A percentile compares a stretch with the other conserved stretches of the same genome.
These are phyloP conservation scores for Dactylellina drechsleri DNA, from an alignment of 2,329 filamentous ascomycete genomes.

Conservation along the genomic window DNA sequence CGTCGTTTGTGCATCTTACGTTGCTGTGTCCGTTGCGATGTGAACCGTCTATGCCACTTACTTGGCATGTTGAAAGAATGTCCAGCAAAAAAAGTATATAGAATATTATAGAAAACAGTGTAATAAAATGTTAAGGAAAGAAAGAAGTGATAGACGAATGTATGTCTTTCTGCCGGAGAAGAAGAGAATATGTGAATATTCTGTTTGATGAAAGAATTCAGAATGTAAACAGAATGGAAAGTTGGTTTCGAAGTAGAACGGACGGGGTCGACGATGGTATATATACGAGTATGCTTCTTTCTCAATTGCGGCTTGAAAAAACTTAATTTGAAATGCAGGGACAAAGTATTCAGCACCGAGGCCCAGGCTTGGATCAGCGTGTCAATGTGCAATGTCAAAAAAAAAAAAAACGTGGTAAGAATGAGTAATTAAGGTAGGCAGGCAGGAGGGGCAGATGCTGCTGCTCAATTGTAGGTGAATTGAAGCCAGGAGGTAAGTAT, in stretches of 20 bases:
- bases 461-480: no score
- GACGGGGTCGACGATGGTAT: constrained; percentile 41
- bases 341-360: constrained; percentile 33
- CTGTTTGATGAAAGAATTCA: constrained; percentile 54
- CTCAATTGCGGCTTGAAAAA: constrained; percentile 32
- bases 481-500: constrained; percentile 35
- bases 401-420: constrained; percentile 46
- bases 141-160: constrained; percentile 42
- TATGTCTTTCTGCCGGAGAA: constrained; percentile 33
- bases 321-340: constrained; percentile 48
- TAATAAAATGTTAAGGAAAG: constrained; percentile 5
- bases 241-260: constrained; percentile 33
- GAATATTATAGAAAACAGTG: no score
- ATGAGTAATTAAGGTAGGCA: constrained; percentile 25
- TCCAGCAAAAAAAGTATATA: constrained; percentile 34
- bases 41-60: constrained; percentile 52
- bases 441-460: not conserved
- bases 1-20: constrained; percentile 49
- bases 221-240: constrained; percentile 51
- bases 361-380: constrained; percentile 46
- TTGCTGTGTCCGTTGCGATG: constrained; percentile 49
- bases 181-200: constrained; percentile 45
- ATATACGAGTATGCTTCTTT: constrained; percentile 31
- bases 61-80: constrained; percentile 51
- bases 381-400: constrained; percentile 38